Percentiles rank a stretch among this genome's conserved stretches.
Conservation (phyloP, 2,329 filamentous ascomycete species). For the Aspergillus fumigatiaffinis region DNA sequence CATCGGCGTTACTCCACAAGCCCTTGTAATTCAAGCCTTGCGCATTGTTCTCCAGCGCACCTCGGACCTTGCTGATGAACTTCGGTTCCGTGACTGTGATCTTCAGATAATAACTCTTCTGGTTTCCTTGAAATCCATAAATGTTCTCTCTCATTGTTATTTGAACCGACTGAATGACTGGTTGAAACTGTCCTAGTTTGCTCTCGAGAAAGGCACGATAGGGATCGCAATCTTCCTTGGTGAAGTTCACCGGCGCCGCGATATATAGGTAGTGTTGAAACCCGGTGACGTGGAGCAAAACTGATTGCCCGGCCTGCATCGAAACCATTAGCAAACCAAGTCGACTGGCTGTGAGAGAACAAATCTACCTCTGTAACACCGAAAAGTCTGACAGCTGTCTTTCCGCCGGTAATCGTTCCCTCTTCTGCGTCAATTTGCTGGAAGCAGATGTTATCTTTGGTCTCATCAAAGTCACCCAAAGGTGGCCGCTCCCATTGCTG, state of each 20-base stretch:
- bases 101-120: conserved; percentile 86
- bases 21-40: conserved; percentile 78
- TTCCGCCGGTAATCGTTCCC: conserved; percentile 72
- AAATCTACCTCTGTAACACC: conserved; percentile 72
- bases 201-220: conserved; percentile 80
- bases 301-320: conserved; percentile 69
- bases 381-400: conserved; percentile 81
- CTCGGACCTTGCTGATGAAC: conserved; percentile 71
- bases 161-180: conserved; percentile 73
- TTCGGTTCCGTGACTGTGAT: conserved; percentile 90
- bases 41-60: conserved; percentile 64
- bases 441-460: conserved; percentile 72
- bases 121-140: conserved; percentile 90
- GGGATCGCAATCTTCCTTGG: conserved; percentile 68
- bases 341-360: conserved; percentile 17
- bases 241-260: conserved; percentile 78
- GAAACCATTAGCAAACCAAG: conserved; percentile 9
- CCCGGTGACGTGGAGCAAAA: conserved; percentile 89
- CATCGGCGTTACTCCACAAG: conserved; percentile 70
- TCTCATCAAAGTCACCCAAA: conserved; percentile 58
- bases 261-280: conserved; percentile 97
- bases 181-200: conserved; percentile 68
- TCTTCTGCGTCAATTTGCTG: conserved; percentile 96
- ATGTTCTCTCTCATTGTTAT: conserved; percentile 86
- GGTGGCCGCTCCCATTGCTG: conserved; percentile 79